Evolutionary conservation across 306 rosid genomes (phyloP), one percentile per base, ranked within the genome.

Genomic region (Casuarina equisetifolia): DNA sequence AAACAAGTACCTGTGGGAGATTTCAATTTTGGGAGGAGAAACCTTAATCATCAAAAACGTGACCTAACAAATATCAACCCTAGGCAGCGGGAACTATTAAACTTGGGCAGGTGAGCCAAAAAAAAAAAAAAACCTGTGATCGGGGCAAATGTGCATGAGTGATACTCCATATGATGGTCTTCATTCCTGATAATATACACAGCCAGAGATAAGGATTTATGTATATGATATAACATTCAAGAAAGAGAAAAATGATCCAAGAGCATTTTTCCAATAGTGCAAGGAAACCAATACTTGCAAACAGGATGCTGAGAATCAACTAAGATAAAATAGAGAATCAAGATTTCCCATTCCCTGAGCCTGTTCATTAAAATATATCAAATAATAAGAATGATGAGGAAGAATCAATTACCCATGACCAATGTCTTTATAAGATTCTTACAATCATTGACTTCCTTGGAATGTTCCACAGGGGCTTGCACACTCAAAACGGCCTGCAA

Each of bases 101-200:
- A 39, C 13, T 3, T 79, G 16, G 32, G 32, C 1, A 25, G 32
- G 32, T 0, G 0, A 1, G 32, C 32, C 32, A 25, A 25, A 25
- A 25, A 25, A n/a, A n/a, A 48, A 74, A 77, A 40, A 80, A 66
- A 80, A 96, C 99, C 96, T 96, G 99, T 58, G 96, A 83, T 74
- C 97, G 90, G 20, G 97, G 97, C 80, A 92, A 86, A 83, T 95
- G 97, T 35, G 99, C 97, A 85, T 96, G 97, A 70, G 98, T 96
- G 80, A 96, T 96, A 82, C 98, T 96, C 98, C 98, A 96, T 87
- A 96, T 86, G 82, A 92, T 96, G 58, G 99, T 96, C 89, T 96
- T 96, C 99, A 96, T 96, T 90, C 99, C 99, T 96, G 88, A 78
- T 70, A 79, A 55, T 69, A 76, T 43, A 67, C 68, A 54, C 52